Conservation (phyloP, 345 rosid genomes). For the Dipteronia dyeriana region DNA sequence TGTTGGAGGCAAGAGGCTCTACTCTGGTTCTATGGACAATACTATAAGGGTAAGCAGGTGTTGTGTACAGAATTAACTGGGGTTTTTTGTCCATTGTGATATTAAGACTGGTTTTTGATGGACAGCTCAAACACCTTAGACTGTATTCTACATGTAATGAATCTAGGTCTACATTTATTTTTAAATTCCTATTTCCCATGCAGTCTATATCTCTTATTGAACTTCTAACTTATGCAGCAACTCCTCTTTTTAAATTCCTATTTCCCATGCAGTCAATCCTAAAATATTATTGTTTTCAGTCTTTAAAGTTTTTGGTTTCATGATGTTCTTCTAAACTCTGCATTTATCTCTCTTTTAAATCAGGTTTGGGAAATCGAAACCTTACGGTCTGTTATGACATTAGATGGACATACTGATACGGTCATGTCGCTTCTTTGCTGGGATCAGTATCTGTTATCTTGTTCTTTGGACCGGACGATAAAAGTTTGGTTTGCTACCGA, state of each 20-base stretch:
- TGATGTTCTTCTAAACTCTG: background rate
- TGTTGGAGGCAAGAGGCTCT: slow-evolving; percentile 16
- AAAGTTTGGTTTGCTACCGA: background rate
- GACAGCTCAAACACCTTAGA: background rate
- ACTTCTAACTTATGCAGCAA: too few species aligned
- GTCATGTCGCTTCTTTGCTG: slow-evolving; percentile 4
- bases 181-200: too few species aligned
- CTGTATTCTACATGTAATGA: background rate
- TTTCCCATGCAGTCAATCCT: too few species aligned
- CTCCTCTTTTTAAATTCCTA: too few species aligned
- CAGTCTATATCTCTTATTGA: too few species aligned
- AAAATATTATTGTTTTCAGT: background rate
- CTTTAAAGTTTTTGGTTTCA: background rate
- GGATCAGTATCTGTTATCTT: background rate
- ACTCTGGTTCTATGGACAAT: slow-evolving; percentile 19
- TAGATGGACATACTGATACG: background rate
- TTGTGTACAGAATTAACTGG: background rate
- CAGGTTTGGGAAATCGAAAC: background rate
- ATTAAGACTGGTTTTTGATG: background rate
- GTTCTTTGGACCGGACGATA: slow-evolving; percentile 2
- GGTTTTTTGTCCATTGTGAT: background rate
- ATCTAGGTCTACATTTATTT: too few species aligned
- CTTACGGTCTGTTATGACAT: background rate
- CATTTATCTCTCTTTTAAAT: too few species aligned
- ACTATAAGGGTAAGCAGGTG: slow-evolving; percentile 4